These are phyloP conservation scores for Avena eriantha DNA, from an alignment of 176 grass and related monocot species.

Conservation along the genomic window DNA sequence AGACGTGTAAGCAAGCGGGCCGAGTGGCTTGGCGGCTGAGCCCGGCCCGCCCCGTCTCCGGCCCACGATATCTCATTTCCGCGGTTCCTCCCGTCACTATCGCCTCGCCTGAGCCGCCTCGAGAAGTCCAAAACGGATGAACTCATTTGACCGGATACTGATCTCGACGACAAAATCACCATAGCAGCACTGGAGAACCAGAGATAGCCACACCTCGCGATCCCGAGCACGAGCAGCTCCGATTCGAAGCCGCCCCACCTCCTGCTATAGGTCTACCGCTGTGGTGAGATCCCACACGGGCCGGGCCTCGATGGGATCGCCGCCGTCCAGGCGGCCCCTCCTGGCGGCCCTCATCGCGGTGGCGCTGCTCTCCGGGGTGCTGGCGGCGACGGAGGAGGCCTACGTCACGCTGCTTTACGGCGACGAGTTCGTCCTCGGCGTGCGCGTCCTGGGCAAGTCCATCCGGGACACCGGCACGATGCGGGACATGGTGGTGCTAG, in stretches of 20 bases:
- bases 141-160: slow-evolving; percentile 30
- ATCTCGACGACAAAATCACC: background rate
- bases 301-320: slow-evolving; percentile 40
- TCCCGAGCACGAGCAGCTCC: background rate
- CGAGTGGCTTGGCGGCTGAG: background rate
- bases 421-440: slow-evolving; percentile 91
- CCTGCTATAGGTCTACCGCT: background rate
- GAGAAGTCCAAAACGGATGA: slow-evolving; percentile 33
- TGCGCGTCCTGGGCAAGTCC: slow-evolving; percentile 90
- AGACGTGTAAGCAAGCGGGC: background rate
- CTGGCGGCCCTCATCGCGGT: slow-evolving; percentile 34
- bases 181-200: background rate
- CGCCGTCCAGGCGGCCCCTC: slow-evolving; percentile 35
- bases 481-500: slow-evolving; percentile 86
- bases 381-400: slow-evolving; percentile 67
- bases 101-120: background rate
- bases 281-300: slow-evolving; percentile 12
- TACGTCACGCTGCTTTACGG: slow-evolving; percentile 94
- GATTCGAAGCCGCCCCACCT: background rate
- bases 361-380: slow-evolving; percentile 37
- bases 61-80: background rate
- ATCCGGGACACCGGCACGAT: slow-evolving; percentile 72
- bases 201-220: background rate
- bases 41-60: background rate
- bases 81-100: background rate